Evolutionary conservation across 2,329 filamentous ascomycete species (phyloP), one percentile per base, ranked within the genome.

Genomic region (Penicillium sp.): DNA sequence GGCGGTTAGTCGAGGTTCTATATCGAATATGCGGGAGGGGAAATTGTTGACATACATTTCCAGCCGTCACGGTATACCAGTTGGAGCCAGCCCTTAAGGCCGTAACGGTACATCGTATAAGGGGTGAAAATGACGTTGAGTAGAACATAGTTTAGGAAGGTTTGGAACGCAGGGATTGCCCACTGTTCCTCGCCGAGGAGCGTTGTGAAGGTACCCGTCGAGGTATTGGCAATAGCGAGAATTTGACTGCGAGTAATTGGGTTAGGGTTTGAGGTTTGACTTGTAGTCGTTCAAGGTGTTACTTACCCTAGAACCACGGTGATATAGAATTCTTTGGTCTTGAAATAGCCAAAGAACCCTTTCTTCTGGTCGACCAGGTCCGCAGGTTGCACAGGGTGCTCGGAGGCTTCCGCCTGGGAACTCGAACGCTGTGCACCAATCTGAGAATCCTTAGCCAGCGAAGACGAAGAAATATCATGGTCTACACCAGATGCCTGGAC

Each of bases 131-230:
- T 85, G 58, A 91, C 56, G 60, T 88, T 88, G 63, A 99, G 84
- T 50, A 97, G 78, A 43, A 92, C 83, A 77, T 99, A 99, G 78
- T 94, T 96, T 83, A 97, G 95, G 69, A 97, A 85, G 31, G 90
- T 91, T 79, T 99, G 94, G 80, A 97, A 96, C 55, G 94, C 91
- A 8, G 94, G 94, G 66, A 97, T 95, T 60, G 85, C 91, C 64
- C 89, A 93, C 50, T 86, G 84, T 62, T 84, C 76, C 6, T 78
- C 75, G 57, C 82, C 82, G 31, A 99, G 86, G 55, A 97, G 85
- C 27, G 84, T 85, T 38, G 89, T 90, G 71, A 97, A 91, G 48
- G 94, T 97, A 81, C 95, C 96, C 50, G 93, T 97, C 31, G 86
- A 87, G 1, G 93, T 97, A 77, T 96, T 94, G 79, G 91, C 93